These are phyloP conservation scores for Ecytonucleospora hepatopenaei DNA, from an alignment of 371 early-diverging fungal genomes.

Conservation along the genomic window DNA sequence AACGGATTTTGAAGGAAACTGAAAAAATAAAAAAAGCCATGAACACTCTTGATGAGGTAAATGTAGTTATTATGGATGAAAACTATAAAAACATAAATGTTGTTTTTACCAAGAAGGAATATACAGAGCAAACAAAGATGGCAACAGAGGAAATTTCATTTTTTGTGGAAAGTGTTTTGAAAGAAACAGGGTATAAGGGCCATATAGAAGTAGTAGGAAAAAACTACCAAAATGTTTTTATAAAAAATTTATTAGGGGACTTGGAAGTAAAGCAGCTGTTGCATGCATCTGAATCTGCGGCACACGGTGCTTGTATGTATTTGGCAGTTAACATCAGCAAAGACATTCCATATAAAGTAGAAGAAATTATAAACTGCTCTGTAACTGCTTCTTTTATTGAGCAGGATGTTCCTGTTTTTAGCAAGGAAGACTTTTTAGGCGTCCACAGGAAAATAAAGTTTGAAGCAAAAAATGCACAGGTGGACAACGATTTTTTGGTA, in stretches of 20 bases:
- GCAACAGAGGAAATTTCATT: constrained; percentile 19
- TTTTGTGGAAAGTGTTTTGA: constrained; percentile 28
- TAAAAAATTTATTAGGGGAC: constrained; percentile 32
- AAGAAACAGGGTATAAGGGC: constrained; percentile 5
- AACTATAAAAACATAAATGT: constrained; percentile 15
- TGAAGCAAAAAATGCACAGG: constrained; percentile 11
- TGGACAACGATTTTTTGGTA: constrained; percentile 20
- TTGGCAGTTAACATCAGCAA: constrained; percentile 18
- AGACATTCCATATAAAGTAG: constrained; percentile 18
- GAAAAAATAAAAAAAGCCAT: constrained; percentile 37
- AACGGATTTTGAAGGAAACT: constrained; percentile 18
- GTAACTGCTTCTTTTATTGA: constrained; percentile 16
- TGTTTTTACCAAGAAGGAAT: constrained; percentile 37
- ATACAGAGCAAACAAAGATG: constrained; percentile 1
- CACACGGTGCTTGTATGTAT: constrained; percentile 37
- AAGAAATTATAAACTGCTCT: constrained; percentile 31
- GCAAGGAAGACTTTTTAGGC: constrained; percentile 1
- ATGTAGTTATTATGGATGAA: constrained; percentile 24
- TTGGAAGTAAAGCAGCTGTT: constrained; percentile 1
- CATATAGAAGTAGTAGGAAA: constrained; percentile 44
- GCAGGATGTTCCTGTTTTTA: constrained; percentile 27
- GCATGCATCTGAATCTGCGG: constrained; percentile 26
- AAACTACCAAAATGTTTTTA: constrained; percentile 25
- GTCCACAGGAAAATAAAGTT: constrained; percentile 21
- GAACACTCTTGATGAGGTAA: constrained; percentile 24